Conservation (phyloP, 2,329 filamentous ascomycete genomes). For the Diplodia mutila region DNA sequence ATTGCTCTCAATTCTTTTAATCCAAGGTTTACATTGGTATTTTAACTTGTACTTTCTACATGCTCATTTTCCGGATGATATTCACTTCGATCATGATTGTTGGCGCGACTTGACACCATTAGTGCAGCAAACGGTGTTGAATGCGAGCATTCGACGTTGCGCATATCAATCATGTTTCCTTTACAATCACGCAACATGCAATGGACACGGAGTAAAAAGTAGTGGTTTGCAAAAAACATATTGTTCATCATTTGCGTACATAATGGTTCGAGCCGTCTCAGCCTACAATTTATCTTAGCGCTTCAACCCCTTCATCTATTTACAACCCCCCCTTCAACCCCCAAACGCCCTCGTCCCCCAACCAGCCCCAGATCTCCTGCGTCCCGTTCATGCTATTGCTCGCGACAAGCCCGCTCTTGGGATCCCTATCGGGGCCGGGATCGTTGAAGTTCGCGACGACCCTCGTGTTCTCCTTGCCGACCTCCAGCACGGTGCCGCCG, state of each 20-base stretch:
- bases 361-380: constrained; percentile 55
- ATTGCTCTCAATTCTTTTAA: neutral
- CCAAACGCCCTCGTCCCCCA: constrained; percentile 46
- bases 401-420: constrained; percentile 49
- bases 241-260: too few species aligned
- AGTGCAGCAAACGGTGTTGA: too few species aligned
- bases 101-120: too few species aligned
- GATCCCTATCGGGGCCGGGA: constrained; percentile 52
- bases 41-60: neutral
- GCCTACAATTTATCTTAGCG: neutral
- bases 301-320: neutral
- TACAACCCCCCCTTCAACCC: constrained; percentile 48
- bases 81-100: neutral
- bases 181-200: too few species aligned
- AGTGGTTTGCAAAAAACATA: too few species aligned
- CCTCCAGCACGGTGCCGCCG: constrained; percentile 60
- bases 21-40: neutral
- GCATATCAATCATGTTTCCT: too few species aligned
- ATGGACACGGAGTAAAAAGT: too few species aligned
- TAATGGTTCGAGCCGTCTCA: neutral
- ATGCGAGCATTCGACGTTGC: neutral
- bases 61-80: neutral
- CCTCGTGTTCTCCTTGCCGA: constrained; percentile 56
- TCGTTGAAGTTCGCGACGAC: constrained; percentile 57
- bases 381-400: constrained; percentile 48